Percentiles rank a stretch among this genome's conserved stretches.
Conservation (phyloP, 306 rosid species). For the Cicer pinnatifidum region DNA sequence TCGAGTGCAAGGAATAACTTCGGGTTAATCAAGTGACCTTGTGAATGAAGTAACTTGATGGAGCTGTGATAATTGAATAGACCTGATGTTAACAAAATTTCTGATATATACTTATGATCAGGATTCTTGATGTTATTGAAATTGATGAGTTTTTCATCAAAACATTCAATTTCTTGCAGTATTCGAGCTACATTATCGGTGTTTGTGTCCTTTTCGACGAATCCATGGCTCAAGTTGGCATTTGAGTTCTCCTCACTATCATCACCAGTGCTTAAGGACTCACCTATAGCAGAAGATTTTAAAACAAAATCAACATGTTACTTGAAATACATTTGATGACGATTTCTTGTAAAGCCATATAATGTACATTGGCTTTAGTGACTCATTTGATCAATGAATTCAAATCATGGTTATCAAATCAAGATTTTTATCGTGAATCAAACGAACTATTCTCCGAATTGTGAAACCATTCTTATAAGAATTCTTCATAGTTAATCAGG, state of each 20-base stretch:
- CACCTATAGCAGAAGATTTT: conserved; percentile 57
- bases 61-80: conserved; percentile 53
- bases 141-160: conserved; percentile 47
- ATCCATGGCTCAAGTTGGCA: conserved; percentile 45
- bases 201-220: conserved; percentile 43
- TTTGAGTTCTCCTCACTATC: conserved; percentile 51
- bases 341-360: conserved; percentile 21
- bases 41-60: conserved; percentile 53
- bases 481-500: neutral
- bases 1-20: conserved; percentile 71
- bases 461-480: no score
- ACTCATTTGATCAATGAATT: conserved; percentile 16
- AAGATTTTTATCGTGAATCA: neutral
- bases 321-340: neutral
- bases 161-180: conserved; percentile 46
- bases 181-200: conserved; percentile 50
- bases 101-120: conserved; percentile 71
- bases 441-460: no score
- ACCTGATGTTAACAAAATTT: conserved; percentile 70
- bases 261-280: conserved; percentile 47
- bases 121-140: conserved; percentile 54
- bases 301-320: conserved; percentile 38
- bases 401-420: neutral
- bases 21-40: conserved; percentile 56
- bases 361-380: neutral